These are phyloP conservation scores for Kwoniella shandongensis DNA, from an alignment of 768 basidiomycete genomes.

Conservation along the genomic window DNA sequence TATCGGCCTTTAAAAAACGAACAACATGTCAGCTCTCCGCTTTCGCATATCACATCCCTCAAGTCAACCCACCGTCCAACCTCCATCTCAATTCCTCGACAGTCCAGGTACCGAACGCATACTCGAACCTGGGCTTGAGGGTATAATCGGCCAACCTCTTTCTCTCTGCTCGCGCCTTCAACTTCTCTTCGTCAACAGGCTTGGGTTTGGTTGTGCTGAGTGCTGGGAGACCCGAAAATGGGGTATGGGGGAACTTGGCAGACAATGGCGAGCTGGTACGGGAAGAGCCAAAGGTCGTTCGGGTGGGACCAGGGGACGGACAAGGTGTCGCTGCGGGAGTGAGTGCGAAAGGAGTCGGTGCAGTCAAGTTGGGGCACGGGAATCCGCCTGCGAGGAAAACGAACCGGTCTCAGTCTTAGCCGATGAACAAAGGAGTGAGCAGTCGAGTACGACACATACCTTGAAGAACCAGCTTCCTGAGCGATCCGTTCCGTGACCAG, in stretches of 20 bases:
- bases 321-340: constrained; percentile 44
- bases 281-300: constrained; percentile 22
- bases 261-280: constrained; percentile 9
- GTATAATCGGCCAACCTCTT: constrained; percentile 38
- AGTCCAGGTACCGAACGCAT: constrained; percentile 43
- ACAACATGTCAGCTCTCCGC: no score
- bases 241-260: constrained; percentile 6
- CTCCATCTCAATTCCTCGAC: constrained; percentile 37
- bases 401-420: not conserved
- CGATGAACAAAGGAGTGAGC: not conserved
- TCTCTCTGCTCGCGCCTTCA: constrained; percentile 31
- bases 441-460: constrained; percentile 23
- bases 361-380: constrained; percentile 48
- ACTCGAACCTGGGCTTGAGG: constrained; percentile 43
- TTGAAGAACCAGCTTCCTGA: constrained; percentile 41
- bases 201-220: constrained; percentile 41
- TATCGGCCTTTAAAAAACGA: constrained; percentile 29
- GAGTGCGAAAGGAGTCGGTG: constrained; percentile 43
- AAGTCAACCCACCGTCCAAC: constrained; percentile 36
- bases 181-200: constrained; percentile 22
- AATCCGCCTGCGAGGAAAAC: constrained; percentile 35
- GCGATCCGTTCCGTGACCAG: constrained; percentile 30
- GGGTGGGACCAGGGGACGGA: constrained; percentile 31
- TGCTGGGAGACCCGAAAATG: constrained; percentile 30
- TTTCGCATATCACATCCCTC: no score